Evolutionary conservation across 495 filamentous ascomycete species (phyloP).

Genomic region (Polyplosphaeria fusca): DNA sequence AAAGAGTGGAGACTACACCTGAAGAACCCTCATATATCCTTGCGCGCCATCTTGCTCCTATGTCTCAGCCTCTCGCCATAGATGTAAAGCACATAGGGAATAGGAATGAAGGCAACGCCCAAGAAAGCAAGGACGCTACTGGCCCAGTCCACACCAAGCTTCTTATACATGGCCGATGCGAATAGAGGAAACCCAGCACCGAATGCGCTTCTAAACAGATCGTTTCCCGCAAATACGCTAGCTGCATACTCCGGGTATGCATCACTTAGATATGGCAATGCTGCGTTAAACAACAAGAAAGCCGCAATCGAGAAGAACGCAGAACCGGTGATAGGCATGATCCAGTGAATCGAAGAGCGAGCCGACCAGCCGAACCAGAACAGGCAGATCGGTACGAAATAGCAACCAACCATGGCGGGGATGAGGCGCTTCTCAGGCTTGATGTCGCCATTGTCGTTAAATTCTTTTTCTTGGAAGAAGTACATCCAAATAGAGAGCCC

Average conservation of each 20-base stretch:
- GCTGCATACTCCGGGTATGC: constrained; percentile 45
- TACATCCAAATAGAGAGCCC: constrained; percentile 50
- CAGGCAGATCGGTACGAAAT: constrained; percentile 48
- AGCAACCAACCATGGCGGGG: constrained; percentile 46
- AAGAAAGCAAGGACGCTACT: constrained; percentile 37
- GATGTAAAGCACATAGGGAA: constrained; percentile 40
- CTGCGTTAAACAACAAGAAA: constrained; percentile 56
- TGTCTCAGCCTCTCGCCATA: constrained; percentile 36
- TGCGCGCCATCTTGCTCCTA: constrained; percentile 24
- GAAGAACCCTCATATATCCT: constrained; percentile 27
- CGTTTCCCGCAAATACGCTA: constrained; percentile 52
- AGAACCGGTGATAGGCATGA: constrained; percentile 54
- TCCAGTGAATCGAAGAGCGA: constrained; percentile 48
- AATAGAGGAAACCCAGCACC: constrained; percentile 53
- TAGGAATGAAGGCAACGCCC: constrained; percentile 40
- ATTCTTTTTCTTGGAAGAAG: constrained; percentile 41
- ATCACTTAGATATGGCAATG: constrained; percentile 41
- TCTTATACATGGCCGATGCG: constrained; percentile 43
- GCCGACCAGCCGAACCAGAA: constrained; percentile 54
- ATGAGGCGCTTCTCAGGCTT: constrained; percentile 46
- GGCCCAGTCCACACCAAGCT: constrained; percentile 39
- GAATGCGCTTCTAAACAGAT: constrained; percentile 48
- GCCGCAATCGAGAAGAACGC: constrained; percentile 52
- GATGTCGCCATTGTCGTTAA: constrained; percentile 45
- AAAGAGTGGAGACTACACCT: too few relatives aligned